These are phyloP conservation scores for Lathyrus aphaca DNA, from an alignment of 306 rosid species.

Conservation along the genomic window DNA sequence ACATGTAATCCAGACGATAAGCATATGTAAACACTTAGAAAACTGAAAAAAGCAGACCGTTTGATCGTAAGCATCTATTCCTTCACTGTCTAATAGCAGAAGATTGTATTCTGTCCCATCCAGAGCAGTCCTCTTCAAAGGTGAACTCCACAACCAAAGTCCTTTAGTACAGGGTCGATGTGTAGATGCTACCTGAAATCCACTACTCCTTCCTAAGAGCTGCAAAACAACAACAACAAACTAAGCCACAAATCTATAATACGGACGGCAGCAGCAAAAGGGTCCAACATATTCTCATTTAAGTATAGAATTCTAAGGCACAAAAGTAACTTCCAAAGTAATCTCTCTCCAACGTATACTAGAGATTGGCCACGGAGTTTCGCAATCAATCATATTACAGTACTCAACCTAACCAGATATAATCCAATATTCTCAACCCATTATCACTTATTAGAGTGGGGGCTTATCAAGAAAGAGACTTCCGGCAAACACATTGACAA, in stretches of 20 bases:
- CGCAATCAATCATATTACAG: neutral
- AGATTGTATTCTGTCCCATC: constrained; percentile 94
- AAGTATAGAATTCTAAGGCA: neutral
- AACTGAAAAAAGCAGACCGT: constrained; percentile 57
- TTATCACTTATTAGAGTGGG: no score
- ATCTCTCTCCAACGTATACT: neutral
- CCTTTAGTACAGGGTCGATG: constrained; percentile 97
- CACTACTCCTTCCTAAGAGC: constrained; percentile 93
- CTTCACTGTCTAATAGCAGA: constrained; percentile 85
- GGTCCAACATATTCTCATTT: neutral
- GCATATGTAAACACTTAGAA: constrained; percentile 4
- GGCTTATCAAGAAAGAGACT: no score
- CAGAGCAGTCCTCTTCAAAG: constrained; percentile 86
- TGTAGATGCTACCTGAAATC: constrained; percentile 91
- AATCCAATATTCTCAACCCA: no score
- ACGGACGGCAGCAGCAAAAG: neutral
- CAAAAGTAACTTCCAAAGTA: neutral
- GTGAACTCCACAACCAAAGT: constrained; percentile 95
- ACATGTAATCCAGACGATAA: constrained; percentile 3
- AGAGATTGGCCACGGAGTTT: constrained; percentile 8
- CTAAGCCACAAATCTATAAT: constrained; percentile 20
- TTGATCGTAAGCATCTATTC: constrained; percentile 96
- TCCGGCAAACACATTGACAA: no score
- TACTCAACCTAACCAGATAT: no score
- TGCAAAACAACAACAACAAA: constrained; percentile 37